Evolutionary conservation across 768 basidiomycete genomes (phyloP).

Genomic region (Tulasnella sp.): DNA sequence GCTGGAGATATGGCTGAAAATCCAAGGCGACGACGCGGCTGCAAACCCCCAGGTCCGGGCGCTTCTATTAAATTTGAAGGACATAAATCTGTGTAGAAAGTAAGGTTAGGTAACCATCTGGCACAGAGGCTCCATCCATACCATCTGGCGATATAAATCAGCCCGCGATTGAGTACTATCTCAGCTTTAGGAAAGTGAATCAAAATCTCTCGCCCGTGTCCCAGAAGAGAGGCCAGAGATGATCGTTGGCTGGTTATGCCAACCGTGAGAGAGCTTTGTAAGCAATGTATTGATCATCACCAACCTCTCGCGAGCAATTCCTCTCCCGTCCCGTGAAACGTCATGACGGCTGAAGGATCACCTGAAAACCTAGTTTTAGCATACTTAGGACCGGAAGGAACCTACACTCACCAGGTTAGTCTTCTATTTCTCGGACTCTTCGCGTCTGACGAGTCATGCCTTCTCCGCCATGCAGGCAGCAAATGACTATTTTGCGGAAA

Average conservation of each 20-base stretch:
- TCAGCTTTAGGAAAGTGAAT: neutral
- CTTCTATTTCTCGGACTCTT: neutral
- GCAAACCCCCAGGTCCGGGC: neutral
- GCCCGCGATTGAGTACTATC: neutral
- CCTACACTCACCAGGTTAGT: conserved; percentile 26
- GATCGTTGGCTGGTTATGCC: neutral
- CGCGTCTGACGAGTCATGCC: neutral
- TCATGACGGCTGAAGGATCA: neutral
- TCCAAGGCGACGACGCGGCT: neutral
- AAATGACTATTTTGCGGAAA: conserved; percentile 13
- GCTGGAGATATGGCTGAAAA: neutral
- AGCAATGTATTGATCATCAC: no score
- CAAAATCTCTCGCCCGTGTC: neutral
- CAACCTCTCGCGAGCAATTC: no score
- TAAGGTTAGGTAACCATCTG: neutral
- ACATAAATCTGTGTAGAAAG: neutral
- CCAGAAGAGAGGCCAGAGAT: neutral
- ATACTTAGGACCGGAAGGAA: conserved; percentile 25
- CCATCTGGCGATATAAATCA: neutral
- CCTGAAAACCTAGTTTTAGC: neutral
- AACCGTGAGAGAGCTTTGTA: neutral
- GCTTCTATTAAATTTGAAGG: neutral
- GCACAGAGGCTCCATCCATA: neutral
- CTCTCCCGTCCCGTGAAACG: neutral
- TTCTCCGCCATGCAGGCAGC: conserved; percentile 1